A percentile compares a stretch with the other conserved stretches of the same genome.
Evolutionary conservation across 2,329 filamentous ascomycete genomes (phyloP).

Genomic region (Botryotinia calthae): DNA sequence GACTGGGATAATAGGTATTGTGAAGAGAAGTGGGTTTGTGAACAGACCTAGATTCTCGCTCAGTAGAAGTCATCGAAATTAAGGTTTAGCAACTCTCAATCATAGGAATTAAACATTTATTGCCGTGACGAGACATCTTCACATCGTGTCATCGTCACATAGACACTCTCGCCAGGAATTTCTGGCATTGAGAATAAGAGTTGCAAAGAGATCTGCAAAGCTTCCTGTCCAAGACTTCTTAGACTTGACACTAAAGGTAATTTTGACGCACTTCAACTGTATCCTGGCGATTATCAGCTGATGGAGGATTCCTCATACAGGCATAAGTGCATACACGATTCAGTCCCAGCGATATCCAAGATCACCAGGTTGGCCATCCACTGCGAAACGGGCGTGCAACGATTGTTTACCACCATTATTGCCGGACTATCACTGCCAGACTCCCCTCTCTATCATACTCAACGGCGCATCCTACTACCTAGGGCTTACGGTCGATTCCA

Average conservation of each 20-base stretch:
- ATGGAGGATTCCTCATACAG: background rate
- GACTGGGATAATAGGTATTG: background rate
- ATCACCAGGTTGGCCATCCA: background rate
- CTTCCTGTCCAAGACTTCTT: background rate
- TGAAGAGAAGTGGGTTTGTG: background rate
- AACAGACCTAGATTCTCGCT: background rate
- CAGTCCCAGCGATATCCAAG: background rate
- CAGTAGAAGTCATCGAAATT: background rate
- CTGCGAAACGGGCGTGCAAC: background rate
- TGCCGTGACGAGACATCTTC: background rate
- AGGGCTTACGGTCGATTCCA: background rate
- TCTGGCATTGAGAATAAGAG: background rate
- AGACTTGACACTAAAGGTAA: background rate
- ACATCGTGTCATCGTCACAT: background rate
- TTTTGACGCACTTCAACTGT: background rate
- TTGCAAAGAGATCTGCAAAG: slow-evolving; percentile 17
- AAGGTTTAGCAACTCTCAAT: background rate
- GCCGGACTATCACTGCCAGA: background rate
- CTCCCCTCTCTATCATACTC: background rate
- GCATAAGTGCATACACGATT: background rate
- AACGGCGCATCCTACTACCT: background rate
- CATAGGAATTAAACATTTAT: background rate
- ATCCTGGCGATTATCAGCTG: slow-evolving; percentile 10
- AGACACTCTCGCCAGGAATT: background rate
- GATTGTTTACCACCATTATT: background rate